These are phyloP conservation scores for Prunella vulgaris DNA, from an alignment of 257 asterid species.

Conservation along the genomic window DNA sequence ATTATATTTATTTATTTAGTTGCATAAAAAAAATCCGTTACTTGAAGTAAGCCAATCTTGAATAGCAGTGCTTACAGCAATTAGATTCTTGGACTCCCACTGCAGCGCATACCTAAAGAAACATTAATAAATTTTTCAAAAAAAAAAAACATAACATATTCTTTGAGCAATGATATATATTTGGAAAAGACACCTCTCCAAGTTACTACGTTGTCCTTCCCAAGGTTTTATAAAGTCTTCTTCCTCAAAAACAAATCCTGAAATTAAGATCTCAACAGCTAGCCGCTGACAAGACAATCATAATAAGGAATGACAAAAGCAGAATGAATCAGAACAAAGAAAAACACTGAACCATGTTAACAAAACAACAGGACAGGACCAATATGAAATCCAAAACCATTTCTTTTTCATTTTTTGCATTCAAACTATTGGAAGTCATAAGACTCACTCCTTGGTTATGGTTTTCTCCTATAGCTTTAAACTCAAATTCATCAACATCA, in stretches of 20 bases:
- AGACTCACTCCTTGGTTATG: constrained; percentile 92
- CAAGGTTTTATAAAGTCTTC: constrained; percentile 84
- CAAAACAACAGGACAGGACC: not conserved
- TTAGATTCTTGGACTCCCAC: constrained; percentile 92
- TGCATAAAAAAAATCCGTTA: constrained; percentile 41
- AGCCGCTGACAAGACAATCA: constrained; percentile 46
- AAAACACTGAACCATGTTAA: not conserved
- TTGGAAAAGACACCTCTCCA: constrained; percentile 59
- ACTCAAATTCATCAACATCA: constrained; percentile 91
- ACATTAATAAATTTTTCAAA: constrained; percentile 25
- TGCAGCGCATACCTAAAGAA: constrained; percentile 70
- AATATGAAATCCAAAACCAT: not conserved
- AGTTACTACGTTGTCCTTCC: constrained; percentile 67
- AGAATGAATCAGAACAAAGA: not conserved
- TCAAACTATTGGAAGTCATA: not conserved
- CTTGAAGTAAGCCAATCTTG: constrained; percentile 99
- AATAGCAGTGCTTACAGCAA: constrained; percentile 92
- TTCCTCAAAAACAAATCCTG: constrained; percentile 86
- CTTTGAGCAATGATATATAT: not conserved
- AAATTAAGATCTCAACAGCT: constrained; percentile 79
- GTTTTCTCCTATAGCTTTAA: constrained; percentile 76
- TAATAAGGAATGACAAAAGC: not conserved
- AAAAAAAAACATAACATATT: not conserved
- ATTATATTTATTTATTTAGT: constrained; percentile 22
- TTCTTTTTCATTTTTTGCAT: not conserved